A percentile compares a stretch with the other conserved stretches of the same genome.
Evolutionary conservation across 2,329 filamentous ascomycete species (phyloP).

Genomic region (Chrysoporthe deuterocubensis): DNA sequence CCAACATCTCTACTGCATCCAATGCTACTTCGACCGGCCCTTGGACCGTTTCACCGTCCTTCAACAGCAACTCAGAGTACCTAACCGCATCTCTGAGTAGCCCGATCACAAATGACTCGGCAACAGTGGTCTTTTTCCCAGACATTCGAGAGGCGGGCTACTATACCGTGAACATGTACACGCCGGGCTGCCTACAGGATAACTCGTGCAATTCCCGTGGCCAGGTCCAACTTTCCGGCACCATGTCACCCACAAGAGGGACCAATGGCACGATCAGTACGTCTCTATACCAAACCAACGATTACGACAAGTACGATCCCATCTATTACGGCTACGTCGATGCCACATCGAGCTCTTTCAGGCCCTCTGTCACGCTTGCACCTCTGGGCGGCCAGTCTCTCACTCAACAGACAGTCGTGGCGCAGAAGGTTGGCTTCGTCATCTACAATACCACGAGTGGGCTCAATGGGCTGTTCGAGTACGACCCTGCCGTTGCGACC

Average conservation of each 20-base stretch:
- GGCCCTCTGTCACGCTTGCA: constrained; percentile 77
- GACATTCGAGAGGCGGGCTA: constrained; percentile 88
- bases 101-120: constrained; percentile 59
- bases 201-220: constrained; percentile 76
- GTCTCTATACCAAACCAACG: constrained; percentile 85
- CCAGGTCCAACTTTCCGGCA: constrained; percentile 78
- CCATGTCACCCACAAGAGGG: constrained; percentile 55
- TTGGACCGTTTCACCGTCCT: constrained; percentile 73
- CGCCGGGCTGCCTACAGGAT: constrained; percentile 86
- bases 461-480: constrained; percentile 90
- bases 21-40: constrained; percentile 71
- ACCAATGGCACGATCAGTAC: constrained; percentile 50
- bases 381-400: constrained; percentile 68
- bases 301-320: constrained; percentile 95
- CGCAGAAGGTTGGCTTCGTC: constrained; percentile 81
- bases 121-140: constrained; percentile 78
- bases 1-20: constrained; percentile 66
- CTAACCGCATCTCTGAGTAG: constrained; percentile 68
- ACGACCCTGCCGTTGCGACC: constrained; percentile 66
- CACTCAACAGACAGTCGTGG: constrained; percentile 76
- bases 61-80: constrained; percentile 75
- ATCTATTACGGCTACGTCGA: constrained; percentile 88
- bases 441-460: constrained; percentile 75
- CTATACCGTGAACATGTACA: constrained; percentile 90
- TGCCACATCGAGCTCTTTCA: constrained; percentile 72